Evolutionary conservation across 192 early-diverging fungal species (phyloP).

Genomic region (Funneliformis mosseae): DNA sequence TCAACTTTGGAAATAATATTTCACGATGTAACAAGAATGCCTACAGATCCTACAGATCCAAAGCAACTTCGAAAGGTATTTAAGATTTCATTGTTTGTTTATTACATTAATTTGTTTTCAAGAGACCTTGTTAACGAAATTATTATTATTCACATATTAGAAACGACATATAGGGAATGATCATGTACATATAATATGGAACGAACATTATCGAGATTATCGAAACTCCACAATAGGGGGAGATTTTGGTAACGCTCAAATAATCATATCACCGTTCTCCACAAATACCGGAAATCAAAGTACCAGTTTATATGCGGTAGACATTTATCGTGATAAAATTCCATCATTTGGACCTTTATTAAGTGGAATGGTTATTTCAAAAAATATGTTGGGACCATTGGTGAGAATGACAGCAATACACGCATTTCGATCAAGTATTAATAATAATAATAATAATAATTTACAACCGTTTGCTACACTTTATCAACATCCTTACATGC

Average conservation of each 20-base stretch:
- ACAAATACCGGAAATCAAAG: slow-evolving; percentile 1
- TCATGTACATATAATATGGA: slow-evolving; percentile 98
- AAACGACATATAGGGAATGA: slow-evolving; percentile 99
- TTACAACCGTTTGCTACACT: slow-evolving; percentile 29
- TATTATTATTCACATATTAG: slow-evolving; percentile 41
- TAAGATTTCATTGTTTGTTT: neutral
- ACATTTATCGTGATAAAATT: slow-evolving; percentile 58
- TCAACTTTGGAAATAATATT: slow-evolving; percentile 88
- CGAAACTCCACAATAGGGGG: slow-evolving; percentile 89
- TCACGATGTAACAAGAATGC: slow-evolving; percentile 90
- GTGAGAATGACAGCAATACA: slow-evolving; percentile 83
- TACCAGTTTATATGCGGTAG: slow-evolving; percentile 61
- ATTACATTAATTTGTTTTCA: neutral
- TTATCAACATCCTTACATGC: slow-evolving; percentile 60
- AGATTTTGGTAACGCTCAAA: slow-evolving; percentile 97
- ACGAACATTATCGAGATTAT: slow-evolving; percentile 90
- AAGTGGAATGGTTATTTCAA: slow-evolving; percentile 76
- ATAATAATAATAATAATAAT: slow-evolving; percentile 31
- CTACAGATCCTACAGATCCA: slow-evolving; percentile 73
- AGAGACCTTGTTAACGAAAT: neutral
- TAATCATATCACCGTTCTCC: slow-evolving; percentile 81
- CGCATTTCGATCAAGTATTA: slow-evolving; percentile 55
- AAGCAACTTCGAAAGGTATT: slow-evolving; percentile 92
- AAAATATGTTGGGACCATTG: slow-evolving; percentile 70
- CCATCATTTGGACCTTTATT: slow-evolving; percentile 87